A percentile compares a stretch with the other conserved stretches of the same genome.
These are phyloP conservation scores for Mycena olivaceomarginata DNA, from an alignment of 768 basidiomycete species.

Conservation along the genomic window DNA sequence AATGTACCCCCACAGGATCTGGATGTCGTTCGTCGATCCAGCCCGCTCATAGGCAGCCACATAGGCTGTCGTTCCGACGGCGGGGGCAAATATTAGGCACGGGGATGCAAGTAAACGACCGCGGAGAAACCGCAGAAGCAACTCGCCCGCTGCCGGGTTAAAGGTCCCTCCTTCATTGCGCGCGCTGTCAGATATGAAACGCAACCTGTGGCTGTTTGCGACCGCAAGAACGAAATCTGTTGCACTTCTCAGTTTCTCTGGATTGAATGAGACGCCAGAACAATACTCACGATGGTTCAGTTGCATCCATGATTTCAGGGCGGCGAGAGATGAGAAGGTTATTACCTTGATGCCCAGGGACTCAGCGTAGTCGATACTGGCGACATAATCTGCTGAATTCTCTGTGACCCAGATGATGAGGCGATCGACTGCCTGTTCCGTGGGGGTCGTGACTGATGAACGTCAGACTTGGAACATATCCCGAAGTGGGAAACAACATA, in stretches of 20 bases:
- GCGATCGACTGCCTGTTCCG: not conserved
- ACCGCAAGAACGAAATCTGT: slow-evolving; percentile 3
- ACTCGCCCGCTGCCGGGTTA: slow-evolving; percentile 30
- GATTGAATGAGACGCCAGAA: not conserved
- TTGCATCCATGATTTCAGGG: slow-evolving; percentile 32
- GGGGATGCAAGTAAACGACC: slow-evolving; percentile 18
- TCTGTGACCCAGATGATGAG: slow-evolving; percentile 33
- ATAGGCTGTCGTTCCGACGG: slow-evolving; percentile 27
- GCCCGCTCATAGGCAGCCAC: slow-evolving; percentile 21
- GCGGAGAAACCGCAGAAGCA: slow-evolving; percentile 26
- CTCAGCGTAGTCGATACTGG: slow-evolving; percentile 28
- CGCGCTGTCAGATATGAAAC: slow-evolving; percentile 27
- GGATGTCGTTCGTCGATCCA: slow-evolving; percentile 26
- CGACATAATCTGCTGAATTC: not conserved
- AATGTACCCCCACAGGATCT: slow-evolving; percentile 24
- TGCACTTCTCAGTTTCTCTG: not conserved
- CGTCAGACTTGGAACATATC: not conserved
- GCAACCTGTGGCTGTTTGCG: slow-evolving; percentile 22
- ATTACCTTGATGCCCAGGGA: slow-evolving; percentile 14
- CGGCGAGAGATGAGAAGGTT: slow-evolving; percentile 26
- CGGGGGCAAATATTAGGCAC: slow-evolving; percentile 26
- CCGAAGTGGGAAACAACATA: not conserved
- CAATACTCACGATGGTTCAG: slow-evolving; percentile 21
- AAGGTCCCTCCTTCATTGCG: slow-evolving; percentile 34
- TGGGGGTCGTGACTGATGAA: not conserved